These are phyloP conservation scores for Monilinia aucupariae DNA, from an alignment of 2,329 filamentous ascomycete genomes.

Conservation along the genomic window DNA sequence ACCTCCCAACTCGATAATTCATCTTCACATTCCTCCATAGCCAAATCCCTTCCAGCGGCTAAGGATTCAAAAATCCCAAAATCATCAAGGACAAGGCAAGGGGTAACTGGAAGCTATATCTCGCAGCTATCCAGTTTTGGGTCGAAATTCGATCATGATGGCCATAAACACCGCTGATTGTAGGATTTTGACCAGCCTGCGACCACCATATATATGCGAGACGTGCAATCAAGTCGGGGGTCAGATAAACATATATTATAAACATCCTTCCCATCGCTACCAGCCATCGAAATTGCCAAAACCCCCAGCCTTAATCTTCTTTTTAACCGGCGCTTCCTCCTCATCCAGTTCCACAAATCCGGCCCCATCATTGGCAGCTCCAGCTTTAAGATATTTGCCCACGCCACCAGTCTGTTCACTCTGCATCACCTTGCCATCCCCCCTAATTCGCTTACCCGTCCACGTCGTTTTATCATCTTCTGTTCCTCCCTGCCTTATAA, in stretches of 20 bases:
- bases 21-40: background rate
- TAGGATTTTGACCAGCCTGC: background rate
- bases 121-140: background rate
- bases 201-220: background rate
- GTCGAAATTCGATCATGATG: background rate
- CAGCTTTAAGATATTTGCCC: conserved; percentile 78
- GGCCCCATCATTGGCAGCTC: conserved; percentile 36
- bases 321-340: conserved; percentile 67
- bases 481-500: conserved; percentile 60
- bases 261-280: conserved; percentile 42
- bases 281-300: conserved; percentile 96
- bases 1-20: background rate
- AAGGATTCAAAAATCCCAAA: background rate
- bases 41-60: background rate
- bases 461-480: conserved; percentile 90
- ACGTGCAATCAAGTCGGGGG: background rate
- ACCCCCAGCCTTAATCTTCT: conserved; percentile 72
- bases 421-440: conserved; percentile 53
- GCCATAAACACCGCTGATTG: background rate
- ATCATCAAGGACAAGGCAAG: background rate
- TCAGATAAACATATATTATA: background rate
- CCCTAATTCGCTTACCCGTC: conserved; percentile 86
- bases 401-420: conserved; percentile 43
- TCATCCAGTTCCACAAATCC: conserved; percentile 57
- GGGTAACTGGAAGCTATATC: background rate